Evolutionary conservation across 345 rosid genomes (phyloP).

Genomic region (Clausena lansium): DNA sequence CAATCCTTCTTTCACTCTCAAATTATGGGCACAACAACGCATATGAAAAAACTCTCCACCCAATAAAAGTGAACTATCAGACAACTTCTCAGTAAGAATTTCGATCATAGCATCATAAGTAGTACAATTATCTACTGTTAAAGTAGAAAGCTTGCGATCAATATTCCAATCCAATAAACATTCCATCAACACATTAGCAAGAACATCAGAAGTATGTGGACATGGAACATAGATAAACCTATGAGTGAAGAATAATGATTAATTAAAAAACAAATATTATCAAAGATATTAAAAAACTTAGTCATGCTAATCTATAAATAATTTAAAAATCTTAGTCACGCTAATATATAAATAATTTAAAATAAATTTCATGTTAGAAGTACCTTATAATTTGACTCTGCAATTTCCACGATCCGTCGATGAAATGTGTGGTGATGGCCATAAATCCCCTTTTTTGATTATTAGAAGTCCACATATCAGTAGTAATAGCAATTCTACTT

Average conservation of each 20-base stretch:
- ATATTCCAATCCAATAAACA: not conserved
- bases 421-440: not conserved
- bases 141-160: not conserved
- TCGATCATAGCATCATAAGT: not conserved
- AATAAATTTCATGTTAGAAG: not conserved
- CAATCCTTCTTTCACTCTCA: not conserved
- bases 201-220: not conserved
- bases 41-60: not conserved
- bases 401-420: not conserved
- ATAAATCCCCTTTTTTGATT: not conserved
- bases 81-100: not conserved
- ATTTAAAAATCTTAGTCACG: not conserved
- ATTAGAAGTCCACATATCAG: not conserved
- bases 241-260: not conserved
- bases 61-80: not conserved
- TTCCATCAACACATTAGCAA: not conserved
- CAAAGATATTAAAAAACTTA: no score
- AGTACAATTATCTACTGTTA: not conserved
- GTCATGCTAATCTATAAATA: no score
- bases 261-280: not conserved
- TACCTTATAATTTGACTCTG: not conserved
- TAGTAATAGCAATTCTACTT: not conserved
- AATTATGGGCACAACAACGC: not conserved
- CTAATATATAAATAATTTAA: not conserved
- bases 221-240: not conserved